These are phyloP conservation scores for Salicornia ramosissima DNA, from an alignment of 148 eudicot genomes.

Conservation along the genomic window DNA sequence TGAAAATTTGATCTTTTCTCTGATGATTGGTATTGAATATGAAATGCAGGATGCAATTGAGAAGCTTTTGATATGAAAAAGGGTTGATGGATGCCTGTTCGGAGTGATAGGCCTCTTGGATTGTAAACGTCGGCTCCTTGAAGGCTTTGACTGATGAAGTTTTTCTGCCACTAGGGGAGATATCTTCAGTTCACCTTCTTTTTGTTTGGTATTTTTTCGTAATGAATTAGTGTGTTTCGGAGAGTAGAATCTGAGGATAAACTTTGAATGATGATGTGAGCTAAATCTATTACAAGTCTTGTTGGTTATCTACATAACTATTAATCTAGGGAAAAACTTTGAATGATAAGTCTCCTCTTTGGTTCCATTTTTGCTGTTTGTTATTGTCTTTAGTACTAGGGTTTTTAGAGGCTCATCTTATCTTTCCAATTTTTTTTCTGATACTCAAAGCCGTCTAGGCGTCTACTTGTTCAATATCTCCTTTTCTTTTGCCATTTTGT, in stretches of 20 bases:
- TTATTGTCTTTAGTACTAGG: too few relatives aligned
- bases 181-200: neutral
- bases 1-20: neutral
- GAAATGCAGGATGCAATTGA: constrained; percentile 74
- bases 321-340: too few relatives aligned
- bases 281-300: constrained; percentile 15
- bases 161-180: constrained; percentile 33
- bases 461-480: too few relatives aligned
- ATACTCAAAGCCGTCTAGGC: too few relatives aligned
- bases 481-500: too few relatives aligned
- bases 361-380: too few relatives aligned
- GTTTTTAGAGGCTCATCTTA: too few relatives aligned
- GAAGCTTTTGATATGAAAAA: constrained; percentile 70
- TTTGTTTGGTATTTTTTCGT: neutral
- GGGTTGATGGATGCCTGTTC: constrained; percentile 32
- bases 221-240: constrained; percentile 4
- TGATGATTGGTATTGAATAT: neutral
- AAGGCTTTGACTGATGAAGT: constrained; percentile 77
- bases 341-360: too few relatives aligned
- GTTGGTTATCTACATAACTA: constrained; percentile 15
- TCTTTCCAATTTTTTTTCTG: too few relatives aligned
- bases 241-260: neutral
- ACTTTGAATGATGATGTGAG: constrained; percentile 17
- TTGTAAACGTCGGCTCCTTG: constrained; percentile 32
- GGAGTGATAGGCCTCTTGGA: constrained; percentile 80